Percentiles rank a stretch among this genome's conserved stretches.
Conservation (phyloP, 495 filamentous ascomycete genomes). For the Penicillium cataractarum region DNA sequence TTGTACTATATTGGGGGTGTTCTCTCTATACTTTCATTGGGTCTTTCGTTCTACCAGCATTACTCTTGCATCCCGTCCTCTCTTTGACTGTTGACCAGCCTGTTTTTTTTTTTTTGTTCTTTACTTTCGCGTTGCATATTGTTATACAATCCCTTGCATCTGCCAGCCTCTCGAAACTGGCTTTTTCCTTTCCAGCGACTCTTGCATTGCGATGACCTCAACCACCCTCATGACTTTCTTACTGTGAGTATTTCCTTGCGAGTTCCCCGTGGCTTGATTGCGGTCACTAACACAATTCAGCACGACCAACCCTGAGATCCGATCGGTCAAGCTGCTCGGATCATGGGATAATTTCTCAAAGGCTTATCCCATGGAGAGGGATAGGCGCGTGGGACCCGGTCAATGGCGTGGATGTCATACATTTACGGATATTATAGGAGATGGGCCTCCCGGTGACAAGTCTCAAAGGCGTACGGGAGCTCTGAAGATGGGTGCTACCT, state of each 20-base stretch:
- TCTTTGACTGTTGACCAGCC: not conserved
- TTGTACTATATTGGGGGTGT: conserved; percentile 24
- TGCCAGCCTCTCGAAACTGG: conserved; percentile 13
- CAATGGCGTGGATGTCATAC: conserved; percentile 85
- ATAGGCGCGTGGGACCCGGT: conserved; percentile 66
- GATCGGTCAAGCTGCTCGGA: conserved; percentile 78
- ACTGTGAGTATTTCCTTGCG: conserved; percentile 58
- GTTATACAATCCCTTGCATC: conserved; percentile 15
- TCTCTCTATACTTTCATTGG: conserved; percentile 13
- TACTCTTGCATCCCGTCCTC: conserved; percentile 1
- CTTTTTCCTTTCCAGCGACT: conserved; percentile 16
- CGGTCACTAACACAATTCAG: conserved; percentile 13
- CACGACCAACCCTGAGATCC: conserved; percentile 62
- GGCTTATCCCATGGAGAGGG: conserved; percentile 77
- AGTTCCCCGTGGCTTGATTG: not conserved
- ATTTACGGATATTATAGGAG: conserved; percentile 82
- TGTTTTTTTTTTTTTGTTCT: not conserved
- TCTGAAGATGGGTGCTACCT: conserved; percentile 88
- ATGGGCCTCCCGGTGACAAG: conserved; percentile 62
- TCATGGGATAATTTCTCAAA: conserved; percentile 92
- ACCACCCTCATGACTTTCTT: conserved; percentile 77
- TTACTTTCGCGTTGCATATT: conserved; percentile 14
- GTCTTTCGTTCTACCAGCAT: conserved; percentile 17
- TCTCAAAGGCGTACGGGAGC: conserved; percentile 69
- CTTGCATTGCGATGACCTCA: conserved; percentile 57